Percentiles rank a stretch among this genome's conserved stretches.
phyloP scores from a whole-genome alignment of 768 basidiomycete species.

The Lanmaoa rubissima region DNA sequence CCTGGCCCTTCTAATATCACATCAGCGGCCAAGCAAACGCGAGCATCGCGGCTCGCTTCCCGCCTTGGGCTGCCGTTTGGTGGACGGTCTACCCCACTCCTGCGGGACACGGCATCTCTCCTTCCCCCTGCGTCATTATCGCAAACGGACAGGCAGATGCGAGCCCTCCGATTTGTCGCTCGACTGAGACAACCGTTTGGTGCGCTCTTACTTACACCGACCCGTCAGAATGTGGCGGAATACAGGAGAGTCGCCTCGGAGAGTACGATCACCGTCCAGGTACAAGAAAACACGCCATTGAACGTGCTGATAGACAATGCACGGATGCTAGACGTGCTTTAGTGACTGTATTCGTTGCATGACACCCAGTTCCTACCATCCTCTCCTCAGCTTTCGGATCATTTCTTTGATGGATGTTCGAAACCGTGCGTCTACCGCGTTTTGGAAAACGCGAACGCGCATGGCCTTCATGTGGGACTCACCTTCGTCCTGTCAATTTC shows the following conservation, averaged over 20 bases:
- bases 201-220: slow-evolving; percentile 7
- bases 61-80: background rate
- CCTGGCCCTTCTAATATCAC: background rate
- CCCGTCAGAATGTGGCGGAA: background rate
- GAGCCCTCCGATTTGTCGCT: background rate
- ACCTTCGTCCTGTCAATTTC: no score
- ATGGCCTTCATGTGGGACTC: no score
- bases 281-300: slow-evolving; percentile 1
- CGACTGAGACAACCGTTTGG: slow-evolving; percentile 11
- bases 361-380: background rate
- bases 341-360: background rate
- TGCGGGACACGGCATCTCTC: background rate
- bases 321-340: slow-evolving; percentile 9
- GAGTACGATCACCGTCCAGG: slow-evolving; percentile 4
- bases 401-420: no score
- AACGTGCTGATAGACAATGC: background rate
- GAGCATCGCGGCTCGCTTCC: background rate
- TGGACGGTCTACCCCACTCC: background rate
- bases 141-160: background rate
- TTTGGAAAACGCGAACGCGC: no score
- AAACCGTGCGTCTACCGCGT: no score
- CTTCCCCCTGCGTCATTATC: background rate
- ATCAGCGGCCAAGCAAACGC: background rate
- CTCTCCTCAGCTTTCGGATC: no score
- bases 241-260: slow-evolving; percentile 12